phyloP scores from a whole-genome alignment of 2,329 filamentous ascomycete species.

The Orbilia blumenaviensis region DNA sequence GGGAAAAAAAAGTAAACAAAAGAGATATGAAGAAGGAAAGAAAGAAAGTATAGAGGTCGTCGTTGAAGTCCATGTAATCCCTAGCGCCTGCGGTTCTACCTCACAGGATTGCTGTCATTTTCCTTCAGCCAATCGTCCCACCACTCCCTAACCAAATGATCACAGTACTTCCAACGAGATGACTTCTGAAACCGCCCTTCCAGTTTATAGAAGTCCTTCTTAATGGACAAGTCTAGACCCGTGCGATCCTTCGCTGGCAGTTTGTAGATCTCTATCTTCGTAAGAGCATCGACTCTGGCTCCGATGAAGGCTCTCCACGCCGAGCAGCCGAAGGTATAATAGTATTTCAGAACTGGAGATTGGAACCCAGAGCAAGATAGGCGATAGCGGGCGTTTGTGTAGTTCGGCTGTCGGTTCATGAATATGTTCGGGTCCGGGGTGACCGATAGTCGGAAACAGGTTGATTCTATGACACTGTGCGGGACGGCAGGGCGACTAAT shows the following conservation, averaged over 20 bases:
- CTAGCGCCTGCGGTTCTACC: not conserved
- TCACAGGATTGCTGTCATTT: not conserved
- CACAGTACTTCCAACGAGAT: constrained; percentile 24
- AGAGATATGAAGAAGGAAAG: not conserved
- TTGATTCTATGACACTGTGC: constrained; percentile 36
- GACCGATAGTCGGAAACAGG: constrained; percentile 46
- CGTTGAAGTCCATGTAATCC: too few relatives aligned
- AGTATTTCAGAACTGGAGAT: constrained; percentile 28
- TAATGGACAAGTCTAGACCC: constrained; percentile 29
- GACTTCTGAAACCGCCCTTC: constrained; percentile 37
- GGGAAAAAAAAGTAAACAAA: too few relatives aligned
- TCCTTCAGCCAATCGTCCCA: constrained; percentile 45
- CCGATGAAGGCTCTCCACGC: constrained; percentile 42
- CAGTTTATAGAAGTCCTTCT: constrained; percentile 41
- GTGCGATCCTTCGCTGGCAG: constrained; percentile 18
- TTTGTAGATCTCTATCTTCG: constrained; percentile 39
- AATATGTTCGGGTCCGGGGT: constrained; percentile 23
- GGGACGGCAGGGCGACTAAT: constrained; percentile 11
- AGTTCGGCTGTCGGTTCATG: constrained; percentile 32
- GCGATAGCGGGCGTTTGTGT: constrained; percentile 33
- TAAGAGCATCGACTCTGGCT: constrained; percentile 34
- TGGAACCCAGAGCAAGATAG: constrained; percentile 39
- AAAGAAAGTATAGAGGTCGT: not conserved
- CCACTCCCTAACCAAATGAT: constrained; percentile 35
- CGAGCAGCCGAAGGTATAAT: constrained; percentile 48